Percentiles rank a stretch among this genome's conserved stretches.
These are phyloP conservation scores for Vigna hirtella DNA, from an alignment of 306 rosid genomes.

Conservation along the genomic window DNA sequence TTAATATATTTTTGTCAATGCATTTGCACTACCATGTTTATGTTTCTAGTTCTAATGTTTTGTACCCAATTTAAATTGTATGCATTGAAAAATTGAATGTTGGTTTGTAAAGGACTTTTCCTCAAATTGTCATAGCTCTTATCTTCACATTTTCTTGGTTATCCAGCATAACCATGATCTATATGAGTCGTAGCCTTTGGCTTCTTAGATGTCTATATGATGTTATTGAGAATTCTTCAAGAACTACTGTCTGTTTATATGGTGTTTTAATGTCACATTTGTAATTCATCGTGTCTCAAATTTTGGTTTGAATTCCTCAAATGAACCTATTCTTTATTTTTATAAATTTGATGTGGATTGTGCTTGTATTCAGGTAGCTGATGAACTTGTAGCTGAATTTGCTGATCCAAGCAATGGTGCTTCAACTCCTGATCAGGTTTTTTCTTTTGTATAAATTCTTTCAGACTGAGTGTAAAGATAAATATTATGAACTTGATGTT, in stretches of 20 bases:
- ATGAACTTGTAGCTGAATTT: slow-evolving; percentile 98
- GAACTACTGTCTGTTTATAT: slow-evolving; percentile 10
- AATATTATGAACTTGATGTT: slow-evolving; percentile 18
- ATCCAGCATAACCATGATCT: slow-evolving; percentile 16
- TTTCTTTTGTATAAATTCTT: slow-evolving; percentile 19
- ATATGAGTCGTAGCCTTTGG: not conserved
- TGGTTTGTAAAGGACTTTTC: not conserved
- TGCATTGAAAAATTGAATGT: not conserved
- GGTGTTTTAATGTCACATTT: not conserved
- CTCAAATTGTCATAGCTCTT: not conserved
- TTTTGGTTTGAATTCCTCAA: slow-evolving; percentile 12
- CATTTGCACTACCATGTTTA: not conserved
- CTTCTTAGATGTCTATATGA: slow-evolving; percentile 25
- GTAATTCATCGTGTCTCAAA: slow-evolving; percentile 17
- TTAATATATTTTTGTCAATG: not conserved
- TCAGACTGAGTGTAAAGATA: slow-evolving; percentile 22
- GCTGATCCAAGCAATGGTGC: slow-evolving; percentile 78
- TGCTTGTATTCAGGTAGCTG: slow-evolving; percentile 77
- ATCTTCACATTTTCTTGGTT: slow-evolving; percentile 6
- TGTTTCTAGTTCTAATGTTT: slow-evolving; percentile 1
- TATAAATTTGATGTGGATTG: slow-evolving; percentile 33
- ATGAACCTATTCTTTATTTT: slow-evolving; percentile 10
- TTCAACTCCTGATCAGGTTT: slow-evolving; percentile 93
- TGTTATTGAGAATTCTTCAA: slow-evolving; percentile 18
- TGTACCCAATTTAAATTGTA: slow-evolving; percentile 23